Evolutionary conservation across 192 early-diverging fungal genomes (phyloP).

Genomic region (Jimgerdemannia lactiflua): DNA sequence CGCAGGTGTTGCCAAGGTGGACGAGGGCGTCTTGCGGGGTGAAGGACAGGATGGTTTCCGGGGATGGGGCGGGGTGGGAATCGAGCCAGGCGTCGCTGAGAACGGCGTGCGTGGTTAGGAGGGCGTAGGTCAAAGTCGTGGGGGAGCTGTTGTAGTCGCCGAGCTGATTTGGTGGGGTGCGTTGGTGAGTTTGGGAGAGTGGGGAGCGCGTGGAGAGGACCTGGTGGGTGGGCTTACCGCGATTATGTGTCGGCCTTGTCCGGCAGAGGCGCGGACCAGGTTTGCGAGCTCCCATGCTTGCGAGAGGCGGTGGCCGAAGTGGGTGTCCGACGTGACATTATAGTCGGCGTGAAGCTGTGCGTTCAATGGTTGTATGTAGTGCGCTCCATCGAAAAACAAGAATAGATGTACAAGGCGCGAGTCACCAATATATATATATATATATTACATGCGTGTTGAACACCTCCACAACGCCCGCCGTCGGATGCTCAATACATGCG

Average conservation of each 20-base stretch:
- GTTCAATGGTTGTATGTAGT: neutral
- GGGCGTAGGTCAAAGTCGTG: slow-evolving; percentile 34
- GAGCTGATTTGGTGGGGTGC: slow-evolving; percentile 19
- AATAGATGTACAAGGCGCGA: too few species aligned
- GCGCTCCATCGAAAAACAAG: neutral
- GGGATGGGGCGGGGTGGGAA: slow-evolving; percentile 19
- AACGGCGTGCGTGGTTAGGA: slow-evolving; percentile 42
- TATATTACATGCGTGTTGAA: slow-evolving; percentile 56
- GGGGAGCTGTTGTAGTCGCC: slow-evolving; percentile 54
- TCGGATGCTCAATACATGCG: slow-evolving; percentile 45
- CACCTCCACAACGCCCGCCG: slow-evolving; percentile 46
- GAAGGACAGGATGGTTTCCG: neutral
- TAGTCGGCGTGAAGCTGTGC: slow-evolving; percentile 54
- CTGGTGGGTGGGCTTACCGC: slow-evolving; percentile 28
- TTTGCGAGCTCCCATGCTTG: slow-evolving; percentile 52
- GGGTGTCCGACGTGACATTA: slow-evolving; percentile 36
- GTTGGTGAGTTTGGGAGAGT: too few species aligned
- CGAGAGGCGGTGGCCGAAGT: slow-evolving; percentile 43
- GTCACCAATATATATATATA: neutral
- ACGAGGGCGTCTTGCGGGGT: slow-evolving; percentile 33
- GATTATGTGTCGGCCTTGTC: slow-evolving; percentile 51
- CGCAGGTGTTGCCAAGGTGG: slow-evolving; percentile 51
- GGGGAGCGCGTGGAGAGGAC: neutral
- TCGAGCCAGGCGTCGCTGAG: slow-evolving; percentile 50
- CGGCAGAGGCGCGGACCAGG: slow-evolving; percentile 34